These are phyloP conservation scores for Lactarius deliciosus DNA, from an alignment of 768 basidiomycete species.

Conservation along the genomic window DNA sequence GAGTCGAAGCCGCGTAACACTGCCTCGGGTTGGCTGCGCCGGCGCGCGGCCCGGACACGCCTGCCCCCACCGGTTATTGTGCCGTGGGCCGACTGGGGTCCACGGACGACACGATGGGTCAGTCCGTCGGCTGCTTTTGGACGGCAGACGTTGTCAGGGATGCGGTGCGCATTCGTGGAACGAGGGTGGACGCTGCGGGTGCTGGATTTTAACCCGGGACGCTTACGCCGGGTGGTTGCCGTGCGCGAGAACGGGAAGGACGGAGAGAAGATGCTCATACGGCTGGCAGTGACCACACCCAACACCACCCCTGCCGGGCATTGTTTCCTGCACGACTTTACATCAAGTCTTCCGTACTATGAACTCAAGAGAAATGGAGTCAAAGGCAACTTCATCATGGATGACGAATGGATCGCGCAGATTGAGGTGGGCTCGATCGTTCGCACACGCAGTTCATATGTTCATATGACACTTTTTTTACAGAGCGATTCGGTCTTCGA, in stretches of 20 bases:
- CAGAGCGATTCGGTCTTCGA: background rate
- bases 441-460: background rate
- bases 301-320: background rate
- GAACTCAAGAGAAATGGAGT: conserved; percentile 8
- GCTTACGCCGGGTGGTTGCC: conserved; percentile 7
- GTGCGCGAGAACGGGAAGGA: conserved; percentile 2
- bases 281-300: background rate
- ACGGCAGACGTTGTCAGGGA: background rate
- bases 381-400: conserved; percentile 9
- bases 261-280: background rate
- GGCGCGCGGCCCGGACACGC: background rate
- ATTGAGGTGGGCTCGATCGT: conserved; percentile 9
- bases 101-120: conserved; percentile 16
- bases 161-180: conserved; percentile 13
- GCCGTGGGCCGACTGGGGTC: conserved; percentile 22
- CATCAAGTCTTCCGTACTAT: conserved; percentile 18
- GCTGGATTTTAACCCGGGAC: conserved; percentile 22
- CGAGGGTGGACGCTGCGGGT: conserved; percentile 2
- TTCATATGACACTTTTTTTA: background rate
- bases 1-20: background rate
- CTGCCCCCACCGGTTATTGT: background rate
- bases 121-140: background rate
- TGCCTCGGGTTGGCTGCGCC: conserved; percentile 1
- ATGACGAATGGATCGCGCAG: conserved; percentile 19
- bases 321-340: conserved; percentile 11